Evolutionary conservation across 805 yeast genomes (phyloP).

Genomic region (Yarrowia sp.): DNA sequence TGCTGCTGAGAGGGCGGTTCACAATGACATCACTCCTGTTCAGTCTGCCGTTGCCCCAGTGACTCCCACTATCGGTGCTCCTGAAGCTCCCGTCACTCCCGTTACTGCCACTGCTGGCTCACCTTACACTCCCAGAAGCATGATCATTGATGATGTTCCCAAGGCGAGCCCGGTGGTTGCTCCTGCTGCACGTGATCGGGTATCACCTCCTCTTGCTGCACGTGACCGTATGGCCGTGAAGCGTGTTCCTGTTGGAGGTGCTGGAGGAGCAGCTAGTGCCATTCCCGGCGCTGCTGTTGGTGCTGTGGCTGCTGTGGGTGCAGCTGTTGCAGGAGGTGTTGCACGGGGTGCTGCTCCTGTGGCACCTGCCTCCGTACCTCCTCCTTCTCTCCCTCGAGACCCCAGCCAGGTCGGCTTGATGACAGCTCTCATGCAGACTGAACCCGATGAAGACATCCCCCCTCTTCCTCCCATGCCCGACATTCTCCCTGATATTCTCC

Average conservation of each 20-base stretch:
- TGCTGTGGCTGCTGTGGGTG: neutral
- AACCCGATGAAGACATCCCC: neutral
- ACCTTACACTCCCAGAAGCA: slow-evolving; percentile 1
- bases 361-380: neutral
- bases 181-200: neutral
- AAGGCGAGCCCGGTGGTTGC: neutral
- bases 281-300: neutral
- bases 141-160: slow-evolving; percentile 11
- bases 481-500: neutral
- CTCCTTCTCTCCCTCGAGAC: neutral
- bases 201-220: neutral
- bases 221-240: slow-evolving; percentile 1
- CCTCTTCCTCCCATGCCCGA: slow-evolving; percentile 3
- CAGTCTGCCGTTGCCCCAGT: neutral
- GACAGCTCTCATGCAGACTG: neutral
- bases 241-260: slow-evolving; percentile 18
- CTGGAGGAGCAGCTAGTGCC: neutral
- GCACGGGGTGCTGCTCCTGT: neutral
- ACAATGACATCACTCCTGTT: neutral
- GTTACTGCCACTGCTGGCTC: neutral
- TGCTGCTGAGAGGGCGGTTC: neutral
- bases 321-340: neutral
- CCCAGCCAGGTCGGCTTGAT: slow-evolving; percentile 7
- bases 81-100: neutral
- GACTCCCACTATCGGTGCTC: neutral